Evolutionary conservation across 257 asterid genomes (phyloP).

Genomic region (Plectranthus barbatus): DNA sequence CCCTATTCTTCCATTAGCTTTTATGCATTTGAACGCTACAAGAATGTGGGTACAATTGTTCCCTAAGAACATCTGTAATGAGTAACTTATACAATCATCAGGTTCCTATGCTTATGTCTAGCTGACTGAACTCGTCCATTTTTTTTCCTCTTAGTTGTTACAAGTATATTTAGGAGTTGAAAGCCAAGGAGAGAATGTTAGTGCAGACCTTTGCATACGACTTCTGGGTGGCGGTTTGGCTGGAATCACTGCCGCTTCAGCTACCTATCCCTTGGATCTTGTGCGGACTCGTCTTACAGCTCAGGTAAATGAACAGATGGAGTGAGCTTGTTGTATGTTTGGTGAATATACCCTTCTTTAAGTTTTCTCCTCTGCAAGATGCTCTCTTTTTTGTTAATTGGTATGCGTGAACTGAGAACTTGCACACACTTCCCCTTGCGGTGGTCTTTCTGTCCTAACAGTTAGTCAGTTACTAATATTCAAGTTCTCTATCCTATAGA

Average conservation of each 20-base stretch:
- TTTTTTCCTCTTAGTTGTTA: slow-evolving; percentile 33
- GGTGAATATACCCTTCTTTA: not conserved
- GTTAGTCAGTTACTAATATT: not conserved
- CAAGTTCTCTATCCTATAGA: not conserved
- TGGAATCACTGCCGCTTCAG: slow-evolving; percentile 82
- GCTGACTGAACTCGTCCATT: not conserved
- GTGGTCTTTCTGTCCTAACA: not conserved
- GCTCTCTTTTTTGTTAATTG: not conserved
- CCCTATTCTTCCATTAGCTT: slow-evolving; percentile 85
- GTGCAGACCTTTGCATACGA: slow-evolving; percentile 60
- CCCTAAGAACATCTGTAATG: slow-evolving; percentile 14
- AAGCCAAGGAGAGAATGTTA: slow-evolving; percentile 46
- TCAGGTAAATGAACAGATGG: slow-evolving; percentile 36
- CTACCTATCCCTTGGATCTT: slow-evolving; percentile 77
- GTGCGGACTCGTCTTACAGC: slow-evolving; percentile 82
- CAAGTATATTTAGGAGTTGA: slow-evolving; percentile 44
- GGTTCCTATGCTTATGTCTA: not conserved
- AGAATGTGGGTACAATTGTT: slow-evolving; percentile 77
- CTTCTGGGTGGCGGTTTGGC: slow-evolving; percentile 86
- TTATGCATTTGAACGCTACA: slow-evolving; percentile 73
- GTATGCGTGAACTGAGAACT: not conserved
- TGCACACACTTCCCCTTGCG: not conserved
- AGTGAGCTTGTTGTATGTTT: not conserved
- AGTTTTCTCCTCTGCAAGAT: not conserved
- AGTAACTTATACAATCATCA: not conserved